These are phyloP conservation scores for Candida piceae DNA, from an alignment of 805 yeast species.

Conservation along the genomic window DNA sequence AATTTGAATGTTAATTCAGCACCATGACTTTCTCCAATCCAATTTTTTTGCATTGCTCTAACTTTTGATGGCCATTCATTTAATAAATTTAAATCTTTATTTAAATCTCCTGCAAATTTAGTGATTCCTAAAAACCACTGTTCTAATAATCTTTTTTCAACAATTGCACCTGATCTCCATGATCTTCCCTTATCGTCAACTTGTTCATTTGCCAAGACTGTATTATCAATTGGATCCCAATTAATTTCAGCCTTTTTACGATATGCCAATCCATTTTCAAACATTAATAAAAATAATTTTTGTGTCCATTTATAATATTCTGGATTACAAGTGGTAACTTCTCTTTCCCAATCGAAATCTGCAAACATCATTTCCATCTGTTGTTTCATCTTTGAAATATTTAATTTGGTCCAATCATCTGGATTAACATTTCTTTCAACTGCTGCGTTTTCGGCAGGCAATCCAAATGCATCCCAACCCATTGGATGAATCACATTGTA, in stretches of 20 bases:
- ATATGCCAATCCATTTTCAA: conserved; percentile 78
- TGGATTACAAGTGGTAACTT: conserved; percentile 78
- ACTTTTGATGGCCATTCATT: conserved; percentile 86
- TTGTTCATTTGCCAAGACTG: conserved; percentile 95
- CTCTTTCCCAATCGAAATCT: conserved; percentile 92
- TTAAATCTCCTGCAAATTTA: conserved; percentile 63
- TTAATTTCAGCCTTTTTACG: conserved; percentile 83
- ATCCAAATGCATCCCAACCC: conserved; percentile 99
- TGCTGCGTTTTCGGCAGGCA: conserved; percentile 98
- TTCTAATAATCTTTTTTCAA: conserved; percentile 71
- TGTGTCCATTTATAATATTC: conserved; percentile 94
- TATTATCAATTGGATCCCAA: conserved; percentile 96
- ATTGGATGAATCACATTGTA: conserved; percentile 84
- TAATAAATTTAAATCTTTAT: conserved; percentile 56
- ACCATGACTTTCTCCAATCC: conserved; percentile 91
- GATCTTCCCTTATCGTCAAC: conserved; percentile 87
- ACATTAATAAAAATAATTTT: conserved; percentile 67
- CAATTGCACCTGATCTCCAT: conserved; percentile 96
- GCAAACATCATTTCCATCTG: conserved; percentile 78
- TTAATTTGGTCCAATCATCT: conserved; percentile 72
- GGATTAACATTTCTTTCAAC: conserved; percentile 80
- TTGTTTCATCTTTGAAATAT: conserved; percentile 79
- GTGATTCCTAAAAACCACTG: conserved; percentile 97
- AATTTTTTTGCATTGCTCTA: conserved; percentile 82
- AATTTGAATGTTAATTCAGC: conserved; percentile 55